These are phyloP conservation scores for Drechmeria coniospora DNA, from an alignment of 2,329 filamentous ascomycete species.

Conservation along the genomic window DNA sequence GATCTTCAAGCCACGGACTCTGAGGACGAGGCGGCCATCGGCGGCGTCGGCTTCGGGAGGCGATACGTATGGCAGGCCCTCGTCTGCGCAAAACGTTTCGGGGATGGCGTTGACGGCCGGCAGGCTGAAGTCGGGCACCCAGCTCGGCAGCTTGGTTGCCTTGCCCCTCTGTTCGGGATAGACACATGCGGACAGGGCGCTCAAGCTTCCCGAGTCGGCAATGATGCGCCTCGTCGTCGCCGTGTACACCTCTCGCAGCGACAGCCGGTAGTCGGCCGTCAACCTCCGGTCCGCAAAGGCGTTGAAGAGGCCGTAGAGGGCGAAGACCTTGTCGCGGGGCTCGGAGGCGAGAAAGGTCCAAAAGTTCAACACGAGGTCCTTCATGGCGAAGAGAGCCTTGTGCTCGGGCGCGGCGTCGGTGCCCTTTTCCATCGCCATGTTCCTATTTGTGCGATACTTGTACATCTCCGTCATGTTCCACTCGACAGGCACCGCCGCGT, in stretches of 20 bases:
- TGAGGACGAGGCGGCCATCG: constrained; percentile 2
- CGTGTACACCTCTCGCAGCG: constrained; percentile 8
- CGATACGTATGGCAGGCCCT: constrained; percentile 6
- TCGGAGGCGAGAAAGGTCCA: constrained; percentile 12
- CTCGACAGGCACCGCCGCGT: constrained; percentile 9
- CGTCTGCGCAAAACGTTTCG: constrained; percentile 8
- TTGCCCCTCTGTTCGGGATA: constrained; percentile 2
- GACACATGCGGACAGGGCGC: constrained; percentile 6
- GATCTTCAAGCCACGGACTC: constrained; percentile 5
- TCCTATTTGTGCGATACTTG: constrained; percentile 8
- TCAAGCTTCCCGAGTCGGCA: constrained; percentile 5
- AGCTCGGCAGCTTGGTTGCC: constrained; percentile 8
- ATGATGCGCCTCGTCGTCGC: constrained; percentile 9
- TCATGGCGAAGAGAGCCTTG: constrained; percentile 5
- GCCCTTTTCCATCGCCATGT: not conserved
- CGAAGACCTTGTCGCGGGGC: constrained; percentile 12
- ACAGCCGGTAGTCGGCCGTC: constrained; percentile 8
- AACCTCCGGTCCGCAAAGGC: constrained; percentile 5
- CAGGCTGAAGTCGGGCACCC: constrained; percentile 11
- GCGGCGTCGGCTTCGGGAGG: not conserved
- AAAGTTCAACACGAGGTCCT: constrained; percentile 7
- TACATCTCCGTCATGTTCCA: constrained; percentile 12
- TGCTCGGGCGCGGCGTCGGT: constrained; percentile 3
- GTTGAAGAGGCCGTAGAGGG: constrained; percentile 10
- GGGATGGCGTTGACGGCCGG: constrained; percentile 8